These are phyloP conservation scores for Tulasnella sp. DNA, from an alignment of 768 basidiomycete genomes.

Conservation along the genomic window DNA sequence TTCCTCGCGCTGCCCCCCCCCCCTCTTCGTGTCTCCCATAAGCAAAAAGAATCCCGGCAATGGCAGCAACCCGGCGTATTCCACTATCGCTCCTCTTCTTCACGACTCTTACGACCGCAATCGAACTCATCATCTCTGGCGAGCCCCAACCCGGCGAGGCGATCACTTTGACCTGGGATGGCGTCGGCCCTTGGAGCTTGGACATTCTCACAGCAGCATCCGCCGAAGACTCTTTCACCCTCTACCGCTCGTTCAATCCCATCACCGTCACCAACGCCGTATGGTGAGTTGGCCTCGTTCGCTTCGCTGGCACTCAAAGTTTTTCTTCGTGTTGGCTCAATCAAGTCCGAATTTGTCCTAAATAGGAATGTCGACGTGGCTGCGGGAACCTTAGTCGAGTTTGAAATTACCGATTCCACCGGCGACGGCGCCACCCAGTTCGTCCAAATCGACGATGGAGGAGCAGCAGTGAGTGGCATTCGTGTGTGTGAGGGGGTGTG, in stretches of 20 bases:
- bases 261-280: slow-evolving; percentile 6
- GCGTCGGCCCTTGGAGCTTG: background rate
- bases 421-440: background rate
- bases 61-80: no score
- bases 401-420: slow-evolving; percentile 5
- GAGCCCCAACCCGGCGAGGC: background rate
- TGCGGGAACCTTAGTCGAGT: slow-evolving; percentile 12
- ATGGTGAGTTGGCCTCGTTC: background rate
- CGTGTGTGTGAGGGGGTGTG: background rate
- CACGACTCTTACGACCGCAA: background rate
- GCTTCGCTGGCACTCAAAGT: background rate
- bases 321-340: background rate
- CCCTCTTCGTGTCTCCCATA: background rate
- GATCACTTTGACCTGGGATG: slow-evolving; percentile 15
- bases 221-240: background rate
- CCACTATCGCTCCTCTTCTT: background rate
- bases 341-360: background rate
- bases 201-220: slow-evolving; percentile 13
- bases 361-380: slow-evolving; percentile 22
- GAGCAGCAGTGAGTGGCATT: background rate
- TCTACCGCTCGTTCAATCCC: background rate
- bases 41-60: no score
- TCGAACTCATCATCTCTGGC: background rate
- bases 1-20: background rate
- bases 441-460: background rate